Conservation (phyloP, 1,139 yeast species). For the Suzukiozyma palmioleophila region DNA sequence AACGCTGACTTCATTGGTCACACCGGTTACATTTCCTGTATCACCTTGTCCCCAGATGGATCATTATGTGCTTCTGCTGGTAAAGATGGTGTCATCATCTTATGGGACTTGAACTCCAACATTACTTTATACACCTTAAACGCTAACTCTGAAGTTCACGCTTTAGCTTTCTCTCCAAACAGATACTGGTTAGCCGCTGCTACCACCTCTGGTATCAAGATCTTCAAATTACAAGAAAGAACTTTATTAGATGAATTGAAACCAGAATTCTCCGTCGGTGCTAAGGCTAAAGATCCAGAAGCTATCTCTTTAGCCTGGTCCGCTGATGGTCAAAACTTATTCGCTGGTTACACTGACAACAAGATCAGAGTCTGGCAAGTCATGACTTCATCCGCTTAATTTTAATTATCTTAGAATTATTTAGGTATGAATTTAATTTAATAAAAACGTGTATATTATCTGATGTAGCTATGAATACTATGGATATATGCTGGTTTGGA, state of each 20-base stretch:
- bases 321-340: slow-evolving; percentile 99
- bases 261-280: slow-evolving; percentile 92
- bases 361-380: slow-evolving; percentile 99
- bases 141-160: slow-evolving; percentile 96
- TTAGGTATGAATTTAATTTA: slow-evolving; percentile 3
- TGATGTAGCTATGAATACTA: slow-evolving; percentile 1
- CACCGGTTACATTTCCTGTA: slow-evolving; percentile 97
- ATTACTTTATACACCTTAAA: slow-evolving; percentile 89
- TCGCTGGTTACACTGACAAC: slow-evolving; percentile 99
- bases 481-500: neutral
- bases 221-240: slow-evolving; percentile 97
- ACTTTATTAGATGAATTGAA: slow-evolving; percentile 94
- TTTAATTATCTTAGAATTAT: slow-evolving; percentile 6
- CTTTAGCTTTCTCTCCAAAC: slow-evolving; percentile 99
- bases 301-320: slow-evolving; percentile 99
- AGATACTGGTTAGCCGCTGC: slow-evolving; percentile 99
- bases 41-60: slow-evolving; percentile 99
- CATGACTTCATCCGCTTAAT: slow-evolving; percentile 77
- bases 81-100: slow-evolving; percentile 97
- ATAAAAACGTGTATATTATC: slow-evolving; percentile 5
- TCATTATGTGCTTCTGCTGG: slow-evolving; percentile 99
- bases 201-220: slow-evolving; percentile 95
- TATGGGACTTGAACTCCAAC: slow-evolving; percentile 95
- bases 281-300: slow-evolving; percentile 96
- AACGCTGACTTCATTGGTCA: slow-evolving; percentile 98